phyloP scores from a whole-genome alignment of 2,329 filamentous ascomycete species.

The Penicillium digitatum region DNA sequence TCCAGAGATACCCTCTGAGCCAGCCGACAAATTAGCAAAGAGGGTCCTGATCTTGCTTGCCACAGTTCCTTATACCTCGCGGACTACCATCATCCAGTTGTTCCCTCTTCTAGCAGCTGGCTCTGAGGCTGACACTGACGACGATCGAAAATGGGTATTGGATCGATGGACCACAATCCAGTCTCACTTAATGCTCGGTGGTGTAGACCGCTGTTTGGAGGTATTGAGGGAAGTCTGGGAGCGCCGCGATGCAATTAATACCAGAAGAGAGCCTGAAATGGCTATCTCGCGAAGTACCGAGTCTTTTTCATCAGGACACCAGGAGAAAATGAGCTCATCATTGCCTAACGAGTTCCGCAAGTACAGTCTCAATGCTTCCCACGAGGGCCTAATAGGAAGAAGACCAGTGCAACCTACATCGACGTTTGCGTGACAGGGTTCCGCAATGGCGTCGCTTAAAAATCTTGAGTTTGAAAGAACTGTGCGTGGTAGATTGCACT shows the following conservation, averaged over 20 bases:
- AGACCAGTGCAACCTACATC: slow-evolving; percentile 8
- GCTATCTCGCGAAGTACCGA: background rate
- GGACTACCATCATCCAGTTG: slow-evolving; percentile 65
- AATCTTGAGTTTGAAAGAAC: slow-evolving; percentile 58
- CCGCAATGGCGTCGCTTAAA: slow-evolving; percentile 34
- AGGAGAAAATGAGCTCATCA: background rate
- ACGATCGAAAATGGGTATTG: slow-evolving; percentile 62
- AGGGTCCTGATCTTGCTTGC: slow-evolving; percentile 59
- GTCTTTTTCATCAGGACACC: background rate
- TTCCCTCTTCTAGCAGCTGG: slow-evolving; percentile 66
- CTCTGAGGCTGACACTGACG: slow-evolving; percentile 57
- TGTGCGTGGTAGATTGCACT: slow-evolving; percentile 63
- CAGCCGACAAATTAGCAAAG: slow-evolving; percentile 57
- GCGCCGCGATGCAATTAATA: slow-evolving; percentile 54
- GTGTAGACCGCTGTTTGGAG: slow-evolving; percentile 62
- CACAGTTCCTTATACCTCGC: slow-evolving; percentile 59
- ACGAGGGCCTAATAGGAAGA: slow-evolving; percentile 19
- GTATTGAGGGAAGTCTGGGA: slow-evolving; percentile 65
- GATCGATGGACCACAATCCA: slow-evolving; percentile 61
- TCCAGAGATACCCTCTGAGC: slow-evolving; percentile 61
- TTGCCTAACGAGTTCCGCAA: background rate
- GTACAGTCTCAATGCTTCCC: slow-evolving; percentile 25
- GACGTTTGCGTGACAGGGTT: slow-evolving; percentile 23
- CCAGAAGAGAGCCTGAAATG: slow-evolving; percentile 27
- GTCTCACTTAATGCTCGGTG: slow-evolving; percentile 61